Base-by-base conservation (phyloP, 371 early-diverging fungal genomes). In the Synchytrium microbalum region DNA sequence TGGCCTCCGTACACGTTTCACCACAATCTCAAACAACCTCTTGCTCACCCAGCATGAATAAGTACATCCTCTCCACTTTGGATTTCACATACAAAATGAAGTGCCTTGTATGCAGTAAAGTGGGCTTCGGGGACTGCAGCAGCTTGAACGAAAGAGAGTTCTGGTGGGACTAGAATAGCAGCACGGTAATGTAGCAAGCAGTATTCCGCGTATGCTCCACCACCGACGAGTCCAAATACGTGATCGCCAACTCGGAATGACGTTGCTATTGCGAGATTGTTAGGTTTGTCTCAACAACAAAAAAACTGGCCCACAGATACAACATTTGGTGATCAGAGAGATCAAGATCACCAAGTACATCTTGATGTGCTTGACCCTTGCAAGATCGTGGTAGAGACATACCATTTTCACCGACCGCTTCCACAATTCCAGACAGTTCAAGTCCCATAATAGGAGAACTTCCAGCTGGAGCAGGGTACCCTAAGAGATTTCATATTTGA, bases 1-100 rank as follows among this genome's bases (percentile, higher is more conserved):
- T n/a, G n/a, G n/a, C n/a, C n/a, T n/a, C n/a, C n/a, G n/a, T n/a
- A n/a, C n/a, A n/a, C n/a, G n/a, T n/a, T n/a, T n/a, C n/a, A n/a
- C n/a, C n/a, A n/a, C n/a, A n/a, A n/a, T n/a, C n/a, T n/a, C n/a
- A n/a, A n/a, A n/a, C n/a, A n/a, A n/a, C n/a, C n/a, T n/a, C n/a
- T n/a, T n/a, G n/a, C n/a, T n/a, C n/a, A n/a, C 26, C 88, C 92
- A 5, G 89, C 92, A 71, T 91, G 92, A 59, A 89, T 87, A 62
- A 91, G 67, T 0, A 89, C 75, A 64, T 81, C 79, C 27, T 89
- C 80, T 54, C 87, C 89, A 38, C 65, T 60, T 32, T 84, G 60
- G 30, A 89, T 46, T 3, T 78, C 68, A 59, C 79, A 82, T 54
- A 88, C 83, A 57, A 76, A 77, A 59, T 79, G 79, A 27, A 91